Evolutionary conservation across 306 rosid genomes (phyloP).

Genomic region (Acmispon strigosus): DNA sequence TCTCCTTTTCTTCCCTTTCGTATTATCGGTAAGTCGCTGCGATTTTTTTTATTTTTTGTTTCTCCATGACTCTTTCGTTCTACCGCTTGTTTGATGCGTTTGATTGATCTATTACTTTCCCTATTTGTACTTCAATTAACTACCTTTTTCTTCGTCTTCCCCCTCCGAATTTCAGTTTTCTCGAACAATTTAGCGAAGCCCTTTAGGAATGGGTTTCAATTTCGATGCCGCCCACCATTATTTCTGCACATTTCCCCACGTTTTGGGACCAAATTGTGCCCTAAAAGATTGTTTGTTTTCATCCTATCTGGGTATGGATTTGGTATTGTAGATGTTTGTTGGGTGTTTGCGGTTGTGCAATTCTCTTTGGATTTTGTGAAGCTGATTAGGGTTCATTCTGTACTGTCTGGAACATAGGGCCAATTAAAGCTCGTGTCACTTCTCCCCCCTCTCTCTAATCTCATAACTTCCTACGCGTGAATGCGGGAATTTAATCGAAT

Average conservation of each 20-base stretch:
- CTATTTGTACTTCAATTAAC: background rate
- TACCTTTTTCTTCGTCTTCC: background rate
- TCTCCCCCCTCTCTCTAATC: background rate
- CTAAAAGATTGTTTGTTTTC: background rate
- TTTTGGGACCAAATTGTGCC: background rate
- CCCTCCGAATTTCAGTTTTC: background rate
- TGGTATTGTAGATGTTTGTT: background rate
- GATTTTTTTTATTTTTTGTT: background rate
- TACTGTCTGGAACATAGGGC: background rate
- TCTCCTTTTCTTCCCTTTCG: background rate
- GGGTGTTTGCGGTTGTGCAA: background rate
- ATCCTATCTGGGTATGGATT: background rate
- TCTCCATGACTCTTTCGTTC: background rate
- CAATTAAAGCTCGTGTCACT: background rate
- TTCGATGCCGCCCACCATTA: background rate
- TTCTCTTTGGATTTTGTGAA: background rate
- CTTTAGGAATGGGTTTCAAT: background rate
- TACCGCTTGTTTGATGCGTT: conserved; percentile 1
- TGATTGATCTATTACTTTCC: conserved; percentile 21
- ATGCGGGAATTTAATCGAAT: background rate
- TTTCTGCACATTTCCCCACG: background rate
- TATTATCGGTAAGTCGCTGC: conserved; percentile 10
- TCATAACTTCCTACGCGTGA: background rate
- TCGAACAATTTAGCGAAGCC: background rate
- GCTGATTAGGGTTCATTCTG: conserved; percentile 28